phyloP scores from a whole-genome alignment of 1,139 yeast genomes.

The Fermentozyma sake region DNA sequence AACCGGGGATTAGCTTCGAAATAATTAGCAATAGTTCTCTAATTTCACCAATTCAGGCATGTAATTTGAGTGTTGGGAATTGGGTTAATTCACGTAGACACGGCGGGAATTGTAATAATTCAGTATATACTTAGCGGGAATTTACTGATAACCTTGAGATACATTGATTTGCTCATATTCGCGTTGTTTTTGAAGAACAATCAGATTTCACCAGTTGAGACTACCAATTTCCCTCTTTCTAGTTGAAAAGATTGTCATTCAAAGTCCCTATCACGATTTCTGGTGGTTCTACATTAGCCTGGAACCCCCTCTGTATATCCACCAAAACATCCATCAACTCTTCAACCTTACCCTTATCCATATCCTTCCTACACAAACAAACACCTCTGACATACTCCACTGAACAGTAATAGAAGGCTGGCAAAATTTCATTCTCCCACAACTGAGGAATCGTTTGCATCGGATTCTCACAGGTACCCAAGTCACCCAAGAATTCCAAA shows the following conservation, averaged over 20 bases:
- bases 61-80: no score
- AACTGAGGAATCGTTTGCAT: constrained; percentile 47
- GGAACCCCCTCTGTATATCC: constrained; percentile 31
- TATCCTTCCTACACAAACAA: constrained; percentile 42
- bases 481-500: constrained; percentile 68
- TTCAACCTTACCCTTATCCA: constrained; percentile 31
- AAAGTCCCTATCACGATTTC: constrained; percentile 21
- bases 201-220: no score
- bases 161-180: no score
- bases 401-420: constrained; percentile 63
- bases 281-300: constrained; percentile 34
- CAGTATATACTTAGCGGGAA: no score
- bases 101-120: no score
- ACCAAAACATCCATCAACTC: constrained; percentile 26
- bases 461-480: constrained; percentile 54
- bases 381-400: constrained; percentile 58
- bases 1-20: no score
- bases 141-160: no score
- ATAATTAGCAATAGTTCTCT: no score
- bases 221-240: no score
- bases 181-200: no score
- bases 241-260: constrained; percentile 14
- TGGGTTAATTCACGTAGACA: no score
- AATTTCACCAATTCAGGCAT: no score
- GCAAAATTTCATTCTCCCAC: constrained; percentile 54